phyloP scores from a whole-genome alignment of 768 basidiomycete genomes.

The Mycena galericulata region DNA sequence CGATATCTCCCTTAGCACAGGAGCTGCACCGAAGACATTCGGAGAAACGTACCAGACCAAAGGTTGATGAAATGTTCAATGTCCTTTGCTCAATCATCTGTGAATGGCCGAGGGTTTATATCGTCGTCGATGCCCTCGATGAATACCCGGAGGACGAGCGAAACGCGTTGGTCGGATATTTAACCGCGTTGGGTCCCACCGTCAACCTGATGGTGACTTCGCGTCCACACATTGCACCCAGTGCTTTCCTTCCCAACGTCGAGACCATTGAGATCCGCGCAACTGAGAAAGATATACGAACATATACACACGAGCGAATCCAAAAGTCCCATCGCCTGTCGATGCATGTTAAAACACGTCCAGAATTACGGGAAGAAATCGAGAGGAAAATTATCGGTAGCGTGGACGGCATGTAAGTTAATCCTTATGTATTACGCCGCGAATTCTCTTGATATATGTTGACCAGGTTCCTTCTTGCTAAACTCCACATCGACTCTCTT shows the following conservation, averaged over 20 bases:
- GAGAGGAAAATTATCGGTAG: neutral
- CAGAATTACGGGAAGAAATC: constrained; percentile 8
- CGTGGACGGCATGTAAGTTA: constrained; percentile 8
- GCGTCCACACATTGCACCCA: constrained; percentile 6
- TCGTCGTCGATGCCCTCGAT: too few species aligned
- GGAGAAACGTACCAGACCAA: too few species aligned
- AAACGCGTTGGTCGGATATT: too few species aligned
- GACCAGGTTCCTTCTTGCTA: constrained; percentile 19
- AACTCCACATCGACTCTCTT: constrained; percentile 13
- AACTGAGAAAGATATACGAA: neutral
- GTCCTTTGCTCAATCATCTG: too few species aligned
- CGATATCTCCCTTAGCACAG: too few species aligned
- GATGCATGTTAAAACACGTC: constrained; percentile 1
- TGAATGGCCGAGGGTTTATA: too few species aligned
- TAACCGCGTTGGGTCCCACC: too few species aligned
- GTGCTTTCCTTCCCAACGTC: neutral
- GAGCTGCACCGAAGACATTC: too few species aligned
- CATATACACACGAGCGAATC: neutral
- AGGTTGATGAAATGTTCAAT: too few species aligned
- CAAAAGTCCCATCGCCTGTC: neutral
- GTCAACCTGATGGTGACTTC: constrained; percentile 1
- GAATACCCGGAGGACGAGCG: too few species aligned
- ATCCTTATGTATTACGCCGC: neutral
- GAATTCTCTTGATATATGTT: neutral
- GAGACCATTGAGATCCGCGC: neutral